A percentile compares a stretch with the other conserved stretches of the same genome.
Conservation (phyloP, 345 rosid species). For the Citrus reticulata region DNA sequence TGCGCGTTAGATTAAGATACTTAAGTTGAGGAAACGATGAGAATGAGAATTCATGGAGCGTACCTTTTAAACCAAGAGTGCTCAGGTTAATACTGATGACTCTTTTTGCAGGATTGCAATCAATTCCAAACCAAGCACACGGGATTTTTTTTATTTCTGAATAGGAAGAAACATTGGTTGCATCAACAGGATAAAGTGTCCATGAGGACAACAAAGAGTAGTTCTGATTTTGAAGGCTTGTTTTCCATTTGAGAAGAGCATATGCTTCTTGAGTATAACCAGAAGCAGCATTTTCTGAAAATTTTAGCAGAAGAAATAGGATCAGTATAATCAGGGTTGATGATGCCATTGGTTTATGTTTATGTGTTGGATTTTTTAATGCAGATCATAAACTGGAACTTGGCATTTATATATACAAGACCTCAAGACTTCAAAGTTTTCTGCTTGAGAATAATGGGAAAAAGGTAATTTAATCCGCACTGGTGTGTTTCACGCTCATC, state of each 20-base stretch:
- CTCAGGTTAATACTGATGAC: not conserved
- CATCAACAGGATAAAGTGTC: not conserved
- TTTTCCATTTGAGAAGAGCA: not conserved
- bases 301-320: not conserved
- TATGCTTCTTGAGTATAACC: not conserved
- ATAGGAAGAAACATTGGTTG: not conserved
- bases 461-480: no score
- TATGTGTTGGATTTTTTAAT: no score
- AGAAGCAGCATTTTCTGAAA: not conserved
- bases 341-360: no score
- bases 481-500: no score
- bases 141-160: not conserved
- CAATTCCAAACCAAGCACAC: conserved; percentile 5
- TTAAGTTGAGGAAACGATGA: no score
- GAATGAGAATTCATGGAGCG: not conserved
- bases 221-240: not conserved
- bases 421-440: no score
- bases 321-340: not conserved
- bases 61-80: not conserved
- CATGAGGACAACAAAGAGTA: not conserved
- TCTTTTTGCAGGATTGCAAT: not conserved
- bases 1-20: no score
- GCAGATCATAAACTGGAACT: no score
- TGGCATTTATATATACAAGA: no score
- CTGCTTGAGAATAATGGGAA: no score